phyloP scores from a whole-genome alignment of 176 grass and related monocot genomes.

The Oryza australiensis region DNA sequence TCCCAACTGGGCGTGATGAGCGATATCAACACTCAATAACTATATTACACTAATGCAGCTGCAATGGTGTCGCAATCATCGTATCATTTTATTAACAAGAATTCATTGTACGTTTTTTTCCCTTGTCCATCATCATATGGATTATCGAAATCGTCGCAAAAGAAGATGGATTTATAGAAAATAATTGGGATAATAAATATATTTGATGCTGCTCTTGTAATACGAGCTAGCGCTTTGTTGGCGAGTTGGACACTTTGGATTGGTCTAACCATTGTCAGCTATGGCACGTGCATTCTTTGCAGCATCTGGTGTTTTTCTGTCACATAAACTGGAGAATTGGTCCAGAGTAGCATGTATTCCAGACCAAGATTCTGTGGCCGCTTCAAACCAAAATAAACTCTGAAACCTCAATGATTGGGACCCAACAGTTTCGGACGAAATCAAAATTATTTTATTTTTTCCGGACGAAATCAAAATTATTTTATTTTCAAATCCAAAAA shows the following conservation, averaged over 20 bases:
- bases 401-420: neutral
- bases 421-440: neutral
- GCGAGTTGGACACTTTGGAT: neutral
- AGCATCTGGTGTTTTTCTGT: neutral
- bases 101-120: neutral
- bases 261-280: neutral
- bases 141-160: neutral
- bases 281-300: neutral
- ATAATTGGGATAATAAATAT: neutral
- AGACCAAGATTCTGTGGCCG: neutral
- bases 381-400: neutral
- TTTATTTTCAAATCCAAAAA: too few relatives aligned
- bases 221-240: neutral
- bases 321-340: neutral
- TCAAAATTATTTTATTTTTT: neutral
- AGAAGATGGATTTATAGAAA: neutral
- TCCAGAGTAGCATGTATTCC: neutral
- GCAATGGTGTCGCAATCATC: neutral
- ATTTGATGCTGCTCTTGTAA: neutral
- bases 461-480: too few relatives aligned
- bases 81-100: neutral
- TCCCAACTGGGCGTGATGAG: neutral
- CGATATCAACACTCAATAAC: neutral
- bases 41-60: neutral
- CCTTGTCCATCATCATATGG: neutral